A percentile compares a stretch with the other conserved stretches of the same genome.
These are phyloP conservation scores for Fusarium succisae DNA, from an alignment of 2,329 filamentous ascomycete genomes.

Conservation along the genomic window DNA sequence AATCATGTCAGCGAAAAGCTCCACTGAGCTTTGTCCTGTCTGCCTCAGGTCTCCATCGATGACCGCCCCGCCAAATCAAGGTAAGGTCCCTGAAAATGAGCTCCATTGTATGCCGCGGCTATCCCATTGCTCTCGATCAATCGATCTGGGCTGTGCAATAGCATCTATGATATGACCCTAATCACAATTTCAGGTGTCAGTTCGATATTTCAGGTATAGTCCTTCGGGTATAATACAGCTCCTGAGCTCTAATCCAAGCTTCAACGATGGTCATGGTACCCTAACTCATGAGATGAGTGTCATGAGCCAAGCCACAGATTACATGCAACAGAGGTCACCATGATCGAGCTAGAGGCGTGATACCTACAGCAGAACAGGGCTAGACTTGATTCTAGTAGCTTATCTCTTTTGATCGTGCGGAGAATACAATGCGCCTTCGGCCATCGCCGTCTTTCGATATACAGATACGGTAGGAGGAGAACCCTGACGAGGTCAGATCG, in stretches of 20 bases:
- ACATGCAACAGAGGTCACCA: constrained; percentile 14
- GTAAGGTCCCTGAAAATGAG: constrained; percentile 4
- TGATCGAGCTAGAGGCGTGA: constrained; percentile 35
- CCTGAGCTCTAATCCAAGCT: neutral
- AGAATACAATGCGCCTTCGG: constrained; percentile 22
- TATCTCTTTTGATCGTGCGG: constrained; percentile 41
- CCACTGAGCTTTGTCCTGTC: constrained; percentile 24
- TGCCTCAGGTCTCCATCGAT: constrained; percentile 33
- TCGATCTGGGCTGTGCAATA: constrained; percentile 7
- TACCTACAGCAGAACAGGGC: constrained; percentile 36
- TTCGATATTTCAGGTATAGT: neutral
- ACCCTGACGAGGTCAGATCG: constrained; percentile 25
- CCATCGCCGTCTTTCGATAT: constrained; percentile 31
- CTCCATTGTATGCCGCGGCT: constrained; percentile 3
- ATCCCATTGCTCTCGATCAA: constrained; percentile 1
- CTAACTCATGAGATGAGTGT: constrained; percentile 16
- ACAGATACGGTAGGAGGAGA: constrained; percentile 33
- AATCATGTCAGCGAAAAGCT: constrained; percentile 27
- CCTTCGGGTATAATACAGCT: neutral
- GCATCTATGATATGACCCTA: neutral
- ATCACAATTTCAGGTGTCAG: neutral
- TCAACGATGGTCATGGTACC: constrained; percentile 3
- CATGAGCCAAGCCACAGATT: constrained; percentile 33
- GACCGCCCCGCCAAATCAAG: neutral
- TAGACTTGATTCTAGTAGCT: constrained; percentile 26